phyloP scores from a whole-genome alignment of 1,284 basidiomycete species.

The Melampsora occidentalis region DNA sequence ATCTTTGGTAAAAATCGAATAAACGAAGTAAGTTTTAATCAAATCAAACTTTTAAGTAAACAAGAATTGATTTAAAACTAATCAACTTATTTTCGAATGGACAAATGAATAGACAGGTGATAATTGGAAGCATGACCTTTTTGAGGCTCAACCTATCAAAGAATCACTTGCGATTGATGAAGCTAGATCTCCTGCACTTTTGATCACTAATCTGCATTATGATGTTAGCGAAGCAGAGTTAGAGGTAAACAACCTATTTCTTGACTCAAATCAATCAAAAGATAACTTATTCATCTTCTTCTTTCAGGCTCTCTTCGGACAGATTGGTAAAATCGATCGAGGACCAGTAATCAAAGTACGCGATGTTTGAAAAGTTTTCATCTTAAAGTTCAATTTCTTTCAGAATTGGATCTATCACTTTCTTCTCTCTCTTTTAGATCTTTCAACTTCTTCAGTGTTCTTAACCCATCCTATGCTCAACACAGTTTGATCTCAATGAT shows the following conservation, averaged over 20 bases:
- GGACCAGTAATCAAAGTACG: conserved; percentile 43
- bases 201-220: conserved; percentile 37
- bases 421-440: too few relatives aligned
- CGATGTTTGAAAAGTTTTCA: conserved; percentile 18
- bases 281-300: neutral
- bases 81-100: too few relatives aligned
- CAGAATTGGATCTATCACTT: neutral
- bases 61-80: too few relatives aligned
- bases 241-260: conserved; percentile 12
- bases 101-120: conserved; percentile 9
- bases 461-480: too few relatives aligned
- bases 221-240: conserved; percentile 41
- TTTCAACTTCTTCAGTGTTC: too few relatives aligned
- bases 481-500: neutral
- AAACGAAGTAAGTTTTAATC: too few relatives aligned
- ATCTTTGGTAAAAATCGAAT: too few relatives aligned
- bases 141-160: conserved; percentile 14
- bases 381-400: neutral
- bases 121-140: conserved; percentile 38
- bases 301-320: conserved; percentile 29
- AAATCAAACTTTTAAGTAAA: too few relatives aligned
- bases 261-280: too few relatives aligned
- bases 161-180: neutral
- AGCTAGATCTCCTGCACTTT: conserved; percentile 16
- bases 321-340: conserved; percentile 36